These are phyloP conservation scores for Musa beccarii DNA, from an alignment of 176 grass and related monocot genomes.

Conservation along the genomic window DNA sequence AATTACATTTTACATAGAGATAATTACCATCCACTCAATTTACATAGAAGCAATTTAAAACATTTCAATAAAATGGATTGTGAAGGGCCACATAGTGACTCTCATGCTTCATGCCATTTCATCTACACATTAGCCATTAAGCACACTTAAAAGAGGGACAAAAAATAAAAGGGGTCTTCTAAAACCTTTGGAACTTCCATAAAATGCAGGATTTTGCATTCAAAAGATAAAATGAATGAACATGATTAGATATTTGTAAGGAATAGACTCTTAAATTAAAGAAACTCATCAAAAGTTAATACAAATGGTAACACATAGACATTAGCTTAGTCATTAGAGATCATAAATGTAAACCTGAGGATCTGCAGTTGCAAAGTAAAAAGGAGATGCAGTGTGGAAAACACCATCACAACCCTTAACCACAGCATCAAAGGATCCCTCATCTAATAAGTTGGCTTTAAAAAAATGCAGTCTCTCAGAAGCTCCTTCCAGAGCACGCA, in stretches of 20 bases:
- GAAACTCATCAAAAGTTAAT: background rate
- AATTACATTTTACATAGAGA: too few species aligned
- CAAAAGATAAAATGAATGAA: too few species aligned
- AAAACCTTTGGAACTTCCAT: too few species aligned
- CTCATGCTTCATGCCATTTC: background rate
- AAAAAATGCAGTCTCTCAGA: slow-evolving; percentile 23
- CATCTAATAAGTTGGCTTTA: slow-evolving; percentile 23
- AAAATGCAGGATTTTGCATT: too few species aligned
- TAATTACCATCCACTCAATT: too few species aligned
- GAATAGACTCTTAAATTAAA: background rate
- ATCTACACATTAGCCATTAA: too few species aligned
- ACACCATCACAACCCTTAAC: slow-evolving; percentile 28
- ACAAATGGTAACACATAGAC: background rate
- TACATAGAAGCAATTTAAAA: too few species aligned
- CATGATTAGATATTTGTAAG: too few species aligned
- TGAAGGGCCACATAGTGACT: too few species aligned
- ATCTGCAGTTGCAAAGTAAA: slow-evolving; percentile 15
- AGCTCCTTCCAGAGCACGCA: slow-evolving; percentile 22
- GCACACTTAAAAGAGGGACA: too few species aligned
- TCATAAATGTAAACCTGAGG: slow-evolving; percentile 18
- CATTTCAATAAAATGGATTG: too few species aligned
- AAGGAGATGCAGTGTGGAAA: slow-evolving; percentile 33
- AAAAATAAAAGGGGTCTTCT: too few species aligned
- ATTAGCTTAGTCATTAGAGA: background rate
- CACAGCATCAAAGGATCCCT: slow-evolving; percentile 22